phyloP scores from a whole-genome alignment of 352 stramenopile species.

The Phytophthora cactorum region DNA sequence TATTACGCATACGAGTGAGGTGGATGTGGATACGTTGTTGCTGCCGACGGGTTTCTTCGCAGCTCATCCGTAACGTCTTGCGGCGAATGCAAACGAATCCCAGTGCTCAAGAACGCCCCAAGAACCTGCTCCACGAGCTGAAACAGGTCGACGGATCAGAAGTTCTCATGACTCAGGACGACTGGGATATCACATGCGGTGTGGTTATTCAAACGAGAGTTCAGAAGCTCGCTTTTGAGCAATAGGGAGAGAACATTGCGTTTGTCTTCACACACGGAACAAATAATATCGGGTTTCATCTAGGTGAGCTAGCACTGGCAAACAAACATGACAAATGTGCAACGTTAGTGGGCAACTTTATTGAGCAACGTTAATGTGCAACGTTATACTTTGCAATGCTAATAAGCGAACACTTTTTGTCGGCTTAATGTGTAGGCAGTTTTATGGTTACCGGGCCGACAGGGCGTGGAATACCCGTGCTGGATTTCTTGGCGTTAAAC shows the following conservation, averaged over 20 bases:
- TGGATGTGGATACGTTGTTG: background rate
- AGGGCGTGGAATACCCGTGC: background rate
- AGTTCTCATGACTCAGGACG: conserved; percentile 12
- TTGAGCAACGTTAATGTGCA: background rate
- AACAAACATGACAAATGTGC: too few relatives aligned
- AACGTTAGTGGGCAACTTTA: background rate
- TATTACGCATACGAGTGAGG: background rate
- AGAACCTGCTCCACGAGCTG: conserved; percentile 8
- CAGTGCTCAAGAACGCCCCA: background rate
- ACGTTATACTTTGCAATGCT: background rate
- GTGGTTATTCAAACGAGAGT: background rate
- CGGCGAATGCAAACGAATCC: background rate
- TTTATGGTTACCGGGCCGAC: background rate
- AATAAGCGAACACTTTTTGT: background rate
- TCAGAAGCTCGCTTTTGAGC: background rate
- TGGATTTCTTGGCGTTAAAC: background rate
- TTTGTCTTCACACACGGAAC: background rate
- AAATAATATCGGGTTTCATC: background rate
- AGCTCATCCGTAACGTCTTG: conserved; percentile 9
- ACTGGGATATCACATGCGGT: conserved; percentile 9
- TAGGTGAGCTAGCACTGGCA: background rate
- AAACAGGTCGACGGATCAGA: conserved; percentile 5
- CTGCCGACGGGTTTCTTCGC: conserved; percentile 2
- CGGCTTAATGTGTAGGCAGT: background rate
- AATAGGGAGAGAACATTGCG: background rate